Conservation (phyloP, 2,329 filamentous ascomycete species). For the Fusarium stilboides region DNA sequence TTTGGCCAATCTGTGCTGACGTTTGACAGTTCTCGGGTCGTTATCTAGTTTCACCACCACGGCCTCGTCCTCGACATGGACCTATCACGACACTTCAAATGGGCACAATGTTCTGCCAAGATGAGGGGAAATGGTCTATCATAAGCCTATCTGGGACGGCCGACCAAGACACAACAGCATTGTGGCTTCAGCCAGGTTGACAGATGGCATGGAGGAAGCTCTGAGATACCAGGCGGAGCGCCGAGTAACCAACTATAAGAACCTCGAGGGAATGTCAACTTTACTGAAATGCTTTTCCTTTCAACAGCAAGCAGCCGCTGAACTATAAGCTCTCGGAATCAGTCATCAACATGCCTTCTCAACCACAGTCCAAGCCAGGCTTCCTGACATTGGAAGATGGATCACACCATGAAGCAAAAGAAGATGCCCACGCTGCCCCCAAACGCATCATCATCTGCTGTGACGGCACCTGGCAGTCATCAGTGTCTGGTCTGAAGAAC, state of each 20-base stretch:
- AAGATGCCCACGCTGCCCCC: constrained; percentile 31
- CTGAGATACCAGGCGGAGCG: constrained; percentile 10
- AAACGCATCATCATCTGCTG: constrained; percentile 55
- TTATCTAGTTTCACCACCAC: constrained; percentile 38
- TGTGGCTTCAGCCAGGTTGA: constrained; percentile 36
- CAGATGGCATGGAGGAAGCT: constrained; percentile 10
- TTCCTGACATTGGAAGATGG: constrained; percentile 38
- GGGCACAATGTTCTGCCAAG: constrained; percentile 33
- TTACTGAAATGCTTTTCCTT: neutral
- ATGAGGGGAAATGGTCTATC: constrained; percentile 29
- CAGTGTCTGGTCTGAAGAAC: constrained; percentile 46
- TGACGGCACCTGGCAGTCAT: constrained; percentile 56
- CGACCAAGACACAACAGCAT: constrained; percentile 36
- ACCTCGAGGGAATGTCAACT: neutral
- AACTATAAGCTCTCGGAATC: neutral
- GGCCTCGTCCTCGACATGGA: constrained; percentile 12
- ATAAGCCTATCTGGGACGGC: constrained; percentile 27
- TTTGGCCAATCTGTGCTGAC: constrained; percentile 15
- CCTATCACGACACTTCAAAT: constrained; percentile 34
- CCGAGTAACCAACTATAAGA: constrained; percentile 28
- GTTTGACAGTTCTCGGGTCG: constrained; percentile 12
- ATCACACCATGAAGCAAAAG: constrained; percentile 32
- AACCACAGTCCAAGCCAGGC: constrained; percentile 12
- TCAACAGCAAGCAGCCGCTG: neutral
- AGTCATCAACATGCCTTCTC: constrained; percentile 30